Evolutionary conservation across 257 asterid species (phyloP).

Genomic region (Schizonepeta tenuifolia): DNA sequence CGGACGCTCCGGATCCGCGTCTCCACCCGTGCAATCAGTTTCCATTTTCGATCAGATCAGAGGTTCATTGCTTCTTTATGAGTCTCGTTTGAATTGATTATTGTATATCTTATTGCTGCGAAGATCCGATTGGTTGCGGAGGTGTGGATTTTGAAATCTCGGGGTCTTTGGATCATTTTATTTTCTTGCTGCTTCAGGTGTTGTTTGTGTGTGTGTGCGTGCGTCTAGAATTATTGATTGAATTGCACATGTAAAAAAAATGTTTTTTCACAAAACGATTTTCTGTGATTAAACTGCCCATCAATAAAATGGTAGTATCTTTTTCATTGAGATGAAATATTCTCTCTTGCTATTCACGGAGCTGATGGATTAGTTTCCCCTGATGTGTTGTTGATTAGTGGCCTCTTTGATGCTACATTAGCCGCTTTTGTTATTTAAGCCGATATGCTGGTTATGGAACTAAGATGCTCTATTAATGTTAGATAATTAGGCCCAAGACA

Average conservation of each 20-base stretch:
- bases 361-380: background rate
- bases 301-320: background rate
- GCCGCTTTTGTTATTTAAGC: background rate
- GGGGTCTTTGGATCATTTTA: background rate
- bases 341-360: background rate
- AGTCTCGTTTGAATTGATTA: background rate
- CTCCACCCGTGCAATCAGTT: constrained; percentile 37
- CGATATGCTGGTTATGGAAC: background rate
- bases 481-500: background rate
- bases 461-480: background rate
- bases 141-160: background rate
- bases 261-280: background rate
- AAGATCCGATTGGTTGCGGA: constrained; percentile 13
- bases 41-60: constrained; percentile 51
- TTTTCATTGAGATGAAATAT: constrained; percentile 11
- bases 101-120: background rate
- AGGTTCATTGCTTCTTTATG: constrained; percentile 44
- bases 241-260: background rate
- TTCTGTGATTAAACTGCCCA: background rate
- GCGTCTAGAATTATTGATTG: constrained; percentile 1
- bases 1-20: constrained; percentile 36
- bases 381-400: background rate
- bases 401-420: background rate
- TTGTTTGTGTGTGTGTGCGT: background rate
- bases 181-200: background rate